Percentiles rank a stretch among this genome's conserved stretches.
Conservation (phyloP, 139 green algal genomes). For the Asterochloris sp. region DNA sequence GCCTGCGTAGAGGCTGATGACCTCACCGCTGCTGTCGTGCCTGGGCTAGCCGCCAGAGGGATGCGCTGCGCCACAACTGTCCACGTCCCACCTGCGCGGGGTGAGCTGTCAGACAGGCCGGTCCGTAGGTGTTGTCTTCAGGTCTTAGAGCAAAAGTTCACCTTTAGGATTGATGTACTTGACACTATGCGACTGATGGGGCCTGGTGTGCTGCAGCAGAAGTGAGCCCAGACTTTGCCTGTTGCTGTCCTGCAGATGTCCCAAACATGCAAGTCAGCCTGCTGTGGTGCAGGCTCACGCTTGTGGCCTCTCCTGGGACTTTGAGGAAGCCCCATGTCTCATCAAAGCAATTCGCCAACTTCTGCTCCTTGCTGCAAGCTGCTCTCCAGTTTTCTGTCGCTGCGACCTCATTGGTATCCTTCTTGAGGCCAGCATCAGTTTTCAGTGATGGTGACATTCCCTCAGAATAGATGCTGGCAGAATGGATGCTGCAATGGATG, state of each 20-base stretch:
- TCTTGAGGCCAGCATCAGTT: slow-evolving; percentile 1
- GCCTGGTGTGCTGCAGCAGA: slow-evolving; percentile 10
- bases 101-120: too few species aligned
- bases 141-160: too few species aligned
- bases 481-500: not conserved
- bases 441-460: not conserved
- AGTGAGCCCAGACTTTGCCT: too few species aligned
- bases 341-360: slow-evolving; percentile 3
- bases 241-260: too few species aligned
- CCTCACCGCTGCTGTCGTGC: too few species aligned
- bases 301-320: not conserved
- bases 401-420: slow-evolving; percentile 1
- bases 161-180: slow-evolving; percentile 11
- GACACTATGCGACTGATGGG: slow-evolving; percentile 10
- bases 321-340: slow-evolving; percentile 9
- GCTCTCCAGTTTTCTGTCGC: slow-evolving; percentile 2
- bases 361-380: slow-evolving; percentile 4
- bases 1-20: too few species aligned
- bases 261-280: too few species aligned
- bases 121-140: too few species aligned
- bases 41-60: not conserved
- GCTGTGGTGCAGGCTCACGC: not conserved
- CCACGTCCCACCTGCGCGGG: not conserved
- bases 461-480: not conserved
- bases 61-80: slow-evolving; percentile 17